Evolutionary conservation across 805 yeast species (phyloP).

Genomic region (Yarrowia keelungensis): DNA sequence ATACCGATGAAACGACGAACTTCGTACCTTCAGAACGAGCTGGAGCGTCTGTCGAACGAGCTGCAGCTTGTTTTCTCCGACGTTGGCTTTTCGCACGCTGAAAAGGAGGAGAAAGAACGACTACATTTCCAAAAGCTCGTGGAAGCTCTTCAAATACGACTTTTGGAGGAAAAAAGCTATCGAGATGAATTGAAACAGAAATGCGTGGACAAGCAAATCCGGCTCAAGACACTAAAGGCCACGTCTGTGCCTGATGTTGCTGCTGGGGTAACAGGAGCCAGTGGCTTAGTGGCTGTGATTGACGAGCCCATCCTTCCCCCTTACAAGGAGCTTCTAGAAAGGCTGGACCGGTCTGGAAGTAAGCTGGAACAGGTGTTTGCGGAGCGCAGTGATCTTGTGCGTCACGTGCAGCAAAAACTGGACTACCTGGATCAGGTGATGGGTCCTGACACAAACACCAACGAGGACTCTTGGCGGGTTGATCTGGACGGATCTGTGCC

Average conservation of each 20-base stretch:
- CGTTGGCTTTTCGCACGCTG: conserved; percentile 20
- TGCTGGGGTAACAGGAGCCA: background rate
- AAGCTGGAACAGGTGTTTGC: conserved; percentile 28
- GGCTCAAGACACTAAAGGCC: background rate
- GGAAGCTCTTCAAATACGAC: conserved; percentile 24
- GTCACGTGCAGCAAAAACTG: background rate
- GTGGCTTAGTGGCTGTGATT: conserved; percentile 2
- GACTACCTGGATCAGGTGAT: background rate
- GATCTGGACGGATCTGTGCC: conserved; percentile 25
- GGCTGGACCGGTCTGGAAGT: conserved; percentile 33
- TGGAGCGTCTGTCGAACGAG: conserved; percentile 30
- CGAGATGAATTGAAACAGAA: conserved; percentile 30
- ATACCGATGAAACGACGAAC: conserved; percentile 28
- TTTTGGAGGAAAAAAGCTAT: conserved; percentile 19
- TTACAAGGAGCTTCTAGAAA: conserved; percentile 21
- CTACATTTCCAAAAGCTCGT: conserved; percentile 15
- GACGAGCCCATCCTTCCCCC: conserved; percentile 16
- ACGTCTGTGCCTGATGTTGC: conserved; percentile 11
- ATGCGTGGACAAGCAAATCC: conserved; percentile 20
- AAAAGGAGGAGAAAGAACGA: conserved; percentile 27
- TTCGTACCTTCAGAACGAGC: conserved; percentile 31
- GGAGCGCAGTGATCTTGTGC: conserved; percentile 3
- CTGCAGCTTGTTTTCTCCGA: conserved; percentile 34
- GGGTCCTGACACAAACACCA: conserved; percentile 14
- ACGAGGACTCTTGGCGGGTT: conserved; percentile 3